A percentile compares a stretch with the other conserved stretches of the same genome.
Conservation (phyloP, 2,329 filamentous ascomycete genomes). For the Aspergillus texensis region DNA sequence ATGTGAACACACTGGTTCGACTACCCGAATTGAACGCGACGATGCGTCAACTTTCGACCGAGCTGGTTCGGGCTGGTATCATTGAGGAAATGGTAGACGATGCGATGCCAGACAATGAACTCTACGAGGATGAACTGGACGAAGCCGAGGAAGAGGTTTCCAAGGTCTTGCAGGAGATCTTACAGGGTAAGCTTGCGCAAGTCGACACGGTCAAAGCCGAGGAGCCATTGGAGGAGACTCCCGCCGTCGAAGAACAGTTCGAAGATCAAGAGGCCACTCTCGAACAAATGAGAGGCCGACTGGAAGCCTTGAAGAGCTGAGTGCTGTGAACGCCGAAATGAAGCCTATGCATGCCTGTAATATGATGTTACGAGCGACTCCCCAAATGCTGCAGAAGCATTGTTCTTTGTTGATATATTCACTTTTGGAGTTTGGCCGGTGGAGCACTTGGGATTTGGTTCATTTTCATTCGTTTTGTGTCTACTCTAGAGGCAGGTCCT, state of each 20-base stretch:
- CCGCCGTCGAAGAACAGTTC: constrained; percentile 68
- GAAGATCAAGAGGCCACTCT: constrained; percentile 88
- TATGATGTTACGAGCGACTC: constrained; percentile 6
- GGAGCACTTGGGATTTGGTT: constrained; percentile 14
- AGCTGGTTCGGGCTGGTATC: constrained; percentile 91
- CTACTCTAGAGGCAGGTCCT: constrained; percentile 28
- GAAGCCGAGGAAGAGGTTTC: constrained; percentile 87
- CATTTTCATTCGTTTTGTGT: constrained; percentile 11
- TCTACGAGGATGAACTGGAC: constrained; percentile 70
- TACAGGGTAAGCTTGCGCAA: constrained; percentile 78
- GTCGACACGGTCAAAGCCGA: constrained; percentile 61
- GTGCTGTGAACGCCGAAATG: not conserved
- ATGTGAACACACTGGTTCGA: constrained; percentile 83
- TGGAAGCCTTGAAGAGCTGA: constrained; percentile 90
- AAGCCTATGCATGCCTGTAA: not conserved
- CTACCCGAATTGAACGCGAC: constrained; percentile 85
- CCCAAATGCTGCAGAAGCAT: not conserved
- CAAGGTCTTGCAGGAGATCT: constrained; percentile 86
- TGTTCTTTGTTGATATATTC: constrained; percentile 6
- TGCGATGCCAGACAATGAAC: constrained; percentile 72
- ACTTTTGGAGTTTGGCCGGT: constrained; percentile 20
- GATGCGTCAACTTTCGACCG: constrained; percentile 83
- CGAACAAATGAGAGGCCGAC: constrained; percentile 87
- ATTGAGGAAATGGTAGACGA: constrained; percentile 98
- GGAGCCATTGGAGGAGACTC: constrained; percentile 54